phyloP scores from a whole-genome alignment of 208 protist species.

The Wallacemonas sp. region DNA sequence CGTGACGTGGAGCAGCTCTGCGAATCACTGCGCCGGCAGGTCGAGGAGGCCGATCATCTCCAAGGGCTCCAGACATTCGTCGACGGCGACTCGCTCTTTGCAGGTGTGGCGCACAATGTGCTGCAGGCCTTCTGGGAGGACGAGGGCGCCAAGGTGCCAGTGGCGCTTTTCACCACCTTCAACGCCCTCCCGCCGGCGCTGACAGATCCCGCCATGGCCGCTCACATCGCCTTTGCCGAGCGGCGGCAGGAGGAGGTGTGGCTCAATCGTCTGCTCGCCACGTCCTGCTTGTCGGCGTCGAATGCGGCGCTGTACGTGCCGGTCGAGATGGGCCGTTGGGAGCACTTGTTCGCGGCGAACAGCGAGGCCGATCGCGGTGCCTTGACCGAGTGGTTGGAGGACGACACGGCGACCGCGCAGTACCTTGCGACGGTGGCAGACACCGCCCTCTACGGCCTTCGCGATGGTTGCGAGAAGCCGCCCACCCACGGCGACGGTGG shows the following conservation, averaged over 20 bases:
- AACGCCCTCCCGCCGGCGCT: constrained; percentile 41
- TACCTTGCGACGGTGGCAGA: constrained; percentile 67
- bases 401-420: constrained; percentile 80
- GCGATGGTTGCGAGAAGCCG: constrained; percentile 38
- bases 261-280: constrained; percentile 75
- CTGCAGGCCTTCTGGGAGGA: constrained; percentile 75
- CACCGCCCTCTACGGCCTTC: constrained; percentile 69
- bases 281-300: constrained; percentile 50
- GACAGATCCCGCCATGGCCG: constrained; percentile 20
- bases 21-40: constrained; percentile 53
- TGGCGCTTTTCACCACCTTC: constrained; percentile 49
- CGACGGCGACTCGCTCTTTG: constrained; percentile 78
- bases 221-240: constrained; percentile 48
- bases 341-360: constrained; percentile 37
- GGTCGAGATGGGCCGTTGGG: constrained; percentile 60
- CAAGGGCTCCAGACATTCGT: constrained; percentile 81
- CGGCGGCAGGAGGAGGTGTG: constrained; percentile 54
- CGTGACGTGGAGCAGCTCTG: constrained; percentile 28
- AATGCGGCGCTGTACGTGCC: constrained; percentile 66
- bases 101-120: constrained; percentile 63
- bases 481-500: not conserved
- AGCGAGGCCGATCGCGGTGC: not conserved
- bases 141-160: constrained; percentile 55
- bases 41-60: constrained; percentile 64
- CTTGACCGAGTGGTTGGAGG: constrained; percentile 48